phyloP scores from a whole-genome alignment of 1,139 yeast species.

The Suhomyces bolitotheri region DNA sequence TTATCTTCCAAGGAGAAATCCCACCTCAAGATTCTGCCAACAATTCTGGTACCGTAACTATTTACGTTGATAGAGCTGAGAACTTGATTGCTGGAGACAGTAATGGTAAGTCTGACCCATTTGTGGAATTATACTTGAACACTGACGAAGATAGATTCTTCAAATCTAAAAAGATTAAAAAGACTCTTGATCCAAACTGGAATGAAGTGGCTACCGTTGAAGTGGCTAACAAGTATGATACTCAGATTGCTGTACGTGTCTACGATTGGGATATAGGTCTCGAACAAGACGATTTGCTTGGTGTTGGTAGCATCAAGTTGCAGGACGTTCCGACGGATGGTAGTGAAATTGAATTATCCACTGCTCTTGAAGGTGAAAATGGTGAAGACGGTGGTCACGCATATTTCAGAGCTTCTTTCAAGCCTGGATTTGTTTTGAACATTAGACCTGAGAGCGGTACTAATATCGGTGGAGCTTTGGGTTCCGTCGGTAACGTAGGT shows the following conservation, averaged over 20 bases:
- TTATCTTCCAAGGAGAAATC: constrained; percentile 52
- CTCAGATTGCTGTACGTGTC: constrained; percentile 57
- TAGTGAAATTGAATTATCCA: constrained; percentile 48
- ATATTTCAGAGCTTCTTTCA: constrained; percentile 59
- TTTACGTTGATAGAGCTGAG: constrained; percentile 65
- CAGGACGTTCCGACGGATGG: constrained; percentile 60
- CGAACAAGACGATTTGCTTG: constrained; percentile 78
- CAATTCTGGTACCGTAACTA: constrained; percentile 72
- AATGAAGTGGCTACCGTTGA: constrained; percentile 60
- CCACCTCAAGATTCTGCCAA: constrained; percentile 76
- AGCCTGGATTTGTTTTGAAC: constrained; percentile 65
- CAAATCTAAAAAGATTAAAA: constrained; percentile 80
- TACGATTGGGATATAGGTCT: constrained; percentile 94
- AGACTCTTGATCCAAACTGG: constrained; percentile 86
- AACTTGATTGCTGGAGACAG: constrained; percentile 80
- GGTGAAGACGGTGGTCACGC: constrained; percentile 65
- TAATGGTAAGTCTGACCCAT: constrained; percentile 94
- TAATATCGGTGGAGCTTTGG: constrained; percentile 36
- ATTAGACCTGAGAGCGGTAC: constrained; percentile 41
- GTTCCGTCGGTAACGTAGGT: constrained; percentile 31
- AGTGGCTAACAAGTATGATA: constrained; percentile 61
- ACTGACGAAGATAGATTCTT: constrained; percentile 56
- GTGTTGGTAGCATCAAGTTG: constrained; percentile 62
- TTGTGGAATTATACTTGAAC: constrained; percentile 64
- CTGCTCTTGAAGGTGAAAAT: constrained; percentile 57